phyloP scores from a whole-genome alignment of 495 filamentous ascomycete genomes.

The Tuber magnatum region DNA sequence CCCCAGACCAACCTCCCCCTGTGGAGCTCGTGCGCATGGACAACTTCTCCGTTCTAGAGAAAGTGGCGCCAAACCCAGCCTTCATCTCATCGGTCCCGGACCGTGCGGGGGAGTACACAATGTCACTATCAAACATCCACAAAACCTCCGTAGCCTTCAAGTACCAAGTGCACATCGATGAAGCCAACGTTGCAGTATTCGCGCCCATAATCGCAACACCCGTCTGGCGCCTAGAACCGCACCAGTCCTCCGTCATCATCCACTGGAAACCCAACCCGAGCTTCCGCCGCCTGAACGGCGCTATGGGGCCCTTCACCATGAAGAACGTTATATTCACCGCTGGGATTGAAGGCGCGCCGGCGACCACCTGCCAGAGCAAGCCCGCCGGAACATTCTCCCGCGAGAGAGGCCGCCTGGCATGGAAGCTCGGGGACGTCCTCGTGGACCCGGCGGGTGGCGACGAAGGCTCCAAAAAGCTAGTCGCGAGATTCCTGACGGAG shows the following conservation, averaged over 20 bases:
- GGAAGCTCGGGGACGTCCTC: constrained; percentile 75
- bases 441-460: constrained; percentile 57
- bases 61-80: constrained; percentile 87
- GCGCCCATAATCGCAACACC: constrained; percentile 72
- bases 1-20: constrained; percentile 43
- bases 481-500: constrained; percentile 55
- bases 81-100: constrained; percentile 70
- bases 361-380: constrained; percentile 62
- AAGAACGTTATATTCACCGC: constrained; percentile 77
- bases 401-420: constrained; percentile 79
- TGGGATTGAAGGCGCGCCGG: constrained; percentile 62
- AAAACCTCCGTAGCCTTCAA: constrained; percentile 82
- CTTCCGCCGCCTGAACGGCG: constrained; percentile 45
- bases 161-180: constrained; percentile 81
- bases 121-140: constrained; percentile 63
- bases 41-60: constrained; percentile 83
- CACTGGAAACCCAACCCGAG: constrained; percentile 78
- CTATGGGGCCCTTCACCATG: constrained; percentile 53
- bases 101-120: constrained; percentile 70
- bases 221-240: constrained; percentile 73
- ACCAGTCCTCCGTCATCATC: constrained; percentile 74
- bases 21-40: constrained; percentile 72
- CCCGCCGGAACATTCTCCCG: constrained; percentile 72
- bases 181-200: constrained; percentile 54
- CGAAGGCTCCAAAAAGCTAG: constrained; percentile 40